These are phyloP conservation scores for Eucalyptus decipiens DNA, from an alignment of 345 rosid genomes.

Conservation along the genomic window DNA sequence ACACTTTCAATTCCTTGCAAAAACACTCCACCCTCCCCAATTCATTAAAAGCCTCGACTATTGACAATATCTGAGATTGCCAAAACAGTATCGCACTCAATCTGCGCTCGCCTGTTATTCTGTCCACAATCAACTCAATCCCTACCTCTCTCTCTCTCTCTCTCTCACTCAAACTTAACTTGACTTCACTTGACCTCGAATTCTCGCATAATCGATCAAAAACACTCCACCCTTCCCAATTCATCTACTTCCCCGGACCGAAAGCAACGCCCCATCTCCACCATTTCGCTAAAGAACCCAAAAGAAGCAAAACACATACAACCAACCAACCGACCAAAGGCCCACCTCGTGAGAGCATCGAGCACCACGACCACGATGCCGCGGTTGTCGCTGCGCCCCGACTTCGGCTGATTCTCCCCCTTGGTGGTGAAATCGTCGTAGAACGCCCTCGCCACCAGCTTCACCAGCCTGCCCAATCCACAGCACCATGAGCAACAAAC, in stretches of 20 bases:
- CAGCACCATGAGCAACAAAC: background rate
- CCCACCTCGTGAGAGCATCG: slow-evolving; percentile 66
- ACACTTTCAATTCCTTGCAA: background rate
- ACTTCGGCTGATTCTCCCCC: slow-evolving; percentile 72
- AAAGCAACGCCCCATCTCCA: no score
- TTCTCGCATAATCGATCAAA: background rate
- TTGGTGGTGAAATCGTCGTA: slow-evolving; percentile 66
- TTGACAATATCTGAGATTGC: background rate
- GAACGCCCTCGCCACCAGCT: slow-evolving; percentile 68
- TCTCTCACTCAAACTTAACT: background rate
- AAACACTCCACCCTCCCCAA: no score
- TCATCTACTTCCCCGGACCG: background rate
- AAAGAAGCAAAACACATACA: background rate
- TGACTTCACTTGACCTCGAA: background rate
- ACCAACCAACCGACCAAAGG: background rate
- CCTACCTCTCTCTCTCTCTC: background rate
- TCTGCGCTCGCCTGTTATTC: background rate
- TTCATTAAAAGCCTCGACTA: no score
- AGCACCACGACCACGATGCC: slow-evolving; percentile 83
- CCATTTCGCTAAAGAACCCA: background rate
- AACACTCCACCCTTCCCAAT: background rate
- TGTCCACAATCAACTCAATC: background rate
- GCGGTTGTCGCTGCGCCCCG: slow-evolving; percentile 52
- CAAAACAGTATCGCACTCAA: background rate
- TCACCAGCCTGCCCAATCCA: slow-evolving; percentile 46